Percentiles rank a stretch among this genome's conserved stretches.
Evolutionary conservation across 208 protist species (phyloP).

Genomic region (Leishmania tropica): DNA sequence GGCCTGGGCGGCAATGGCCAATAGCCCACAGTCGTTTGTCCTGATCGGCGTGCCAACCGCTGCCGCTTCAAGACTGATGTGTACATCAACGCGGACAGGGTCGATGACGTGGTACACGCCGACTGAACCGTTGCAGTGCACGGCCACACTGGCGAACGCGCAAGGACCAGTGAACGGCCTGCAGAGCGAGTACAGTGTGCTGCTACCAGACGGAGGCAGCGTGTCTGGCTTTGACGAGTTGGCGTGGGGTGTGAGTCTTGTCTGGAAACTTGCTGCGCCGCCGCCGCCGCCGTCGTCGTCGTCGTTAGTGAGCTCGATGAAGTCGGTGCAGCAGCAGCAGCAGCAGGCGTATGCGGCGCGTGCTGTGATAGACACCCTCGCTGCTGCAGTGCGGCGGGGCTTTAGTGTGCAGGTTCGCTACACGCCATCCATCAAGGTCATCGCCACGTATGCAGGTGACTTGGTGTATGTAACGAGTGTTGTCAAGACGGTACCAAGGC

Average conservation of each 20-base stretch:
- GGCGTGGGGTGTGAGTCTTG: constrained; percentile 29
- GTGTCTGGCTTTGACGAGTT: constrained; percentile 9
- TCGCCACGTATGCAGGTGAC: constrained; percentile 39
- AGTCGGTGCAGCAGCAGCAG: background rate
- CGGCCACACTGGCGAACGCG: constrained; percentile 41
- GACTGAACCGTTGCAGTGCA: constrained; percentile 51
- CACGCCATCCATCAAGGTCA: constrained; percentile 11
- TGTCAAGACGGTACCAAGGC: constrained; percentile 19
- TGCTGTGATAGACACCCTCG: constrained; percentile 2
- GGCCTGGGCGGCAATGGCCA: constrained; percentile 48
- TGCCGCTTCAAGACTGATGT: constrained; percentile 40
- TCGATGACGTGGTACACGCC: constrained; percentile 67
- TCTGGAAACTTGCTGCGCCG: constrained; percentile 37
- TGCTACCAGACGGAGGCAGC: constrained; percentile 62
- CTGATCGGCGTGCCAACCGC: constrained; percentile 69
- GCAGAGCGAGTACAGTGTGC: constrained; percentile 53
- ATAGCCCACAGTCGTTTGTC: constrained; percentile 64
- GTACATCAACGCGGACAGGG: constrained; percentile 40
- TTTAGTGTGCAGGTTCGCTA: constrained; percentile 48
- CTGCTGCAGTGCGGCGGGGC: constrained; percentile 5
- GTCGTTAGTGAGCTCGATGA: background rate
- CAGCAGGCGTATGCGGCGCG: background rate
- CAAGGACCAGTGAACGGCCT: constrained; percentile 61
- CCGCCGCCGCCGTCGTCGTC: constrained; percentile 9
- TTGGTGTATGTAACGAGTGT: constrained; percentile 56